Base-by-base conservation (phyloP, 176 grass and related monocot species). In the Otatea glauca region DNA sequence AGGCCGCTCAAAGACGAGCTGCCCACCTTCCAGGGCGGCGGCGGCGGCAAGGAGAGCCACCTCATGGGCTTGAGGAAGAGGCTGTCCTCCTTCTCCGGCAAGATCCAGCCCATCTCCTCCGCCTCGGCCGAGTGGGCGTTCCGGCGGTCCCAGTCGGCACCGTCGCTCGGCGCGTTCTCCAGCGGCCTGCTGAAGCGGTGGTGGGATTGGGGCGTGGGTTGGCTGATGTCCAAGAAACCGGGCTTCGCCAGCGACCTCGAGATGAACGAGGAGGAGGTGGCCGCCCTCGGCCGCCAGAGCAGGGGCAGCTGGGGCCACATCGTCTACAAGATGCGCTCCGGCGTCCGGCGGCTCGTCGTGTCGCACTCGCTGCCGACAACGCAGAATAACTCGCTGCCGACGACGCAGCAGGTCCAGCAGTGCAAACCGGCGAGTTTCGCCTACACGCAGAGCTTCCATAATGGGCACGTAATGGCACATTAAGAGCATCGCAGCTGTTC, bases 251-350 rank as follows among this genome's bases (percentile, higher is more conserved):
- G 68, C 54, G 97, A 99, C 85, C 88, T 99, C 18, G 97, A 99
- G 86, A 92, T 99, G 97, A 99, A 96, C 91, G 93, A 94, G 80
- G 96, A 96, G 88, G 97, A 99, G 88, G 91, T 72, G 34, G 88
- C 91, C 37, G 66, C 88, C 43, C 86, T 96, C 17, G 97, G 97
- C 1, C 89, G 86, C 66, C 81, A 86, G 4, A 79, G 85, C 92
- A 69, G 53, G 64, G 97, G 97, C 29, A 96, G 74, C 86, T 92
- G 81, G 90, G 87, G 48, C 20, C 93, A 99, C 67, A 68, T 96
- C 84, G 68, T 99, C 81, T 96, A 91, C 89, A 93, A 90, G 85
- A 24, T 91, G 79, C 89, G 92, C 62, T 89, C 91, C 59, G 84
- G 88, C 59, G 77, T 96, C 42, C 79, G 89, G 37, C 94, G 86